Conservation (phyloP, 768 basidiomycete genomes). For the Leucogyrophana mollusca region DNA sequence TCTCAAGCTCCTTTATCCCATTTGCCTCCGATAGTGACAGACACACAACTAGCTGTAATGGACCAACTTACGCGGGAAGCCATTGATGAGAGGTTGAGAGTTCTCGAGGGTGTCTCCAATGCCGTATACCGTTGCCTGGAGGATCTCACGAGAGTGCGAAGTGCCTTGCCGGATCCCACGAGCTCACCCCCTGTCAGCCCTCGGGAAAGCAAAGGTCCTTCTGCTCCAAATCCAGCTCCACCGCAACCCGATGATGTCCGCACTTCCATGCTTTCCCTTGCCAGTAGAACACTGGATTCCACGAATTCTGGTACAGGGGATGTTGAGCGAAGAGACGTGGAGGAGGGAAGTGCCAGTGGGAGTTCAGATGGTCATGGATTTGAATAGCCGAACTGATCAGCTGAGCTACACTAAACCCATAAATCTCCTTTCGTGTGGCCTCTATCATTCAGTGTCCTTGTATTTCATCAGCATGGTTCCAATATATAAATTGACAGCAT, state of each 20-base stretch:
- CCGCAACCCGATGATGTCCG: no score
- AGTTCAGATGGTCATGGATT: neutral
- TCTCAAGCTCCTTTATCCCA: neutral
- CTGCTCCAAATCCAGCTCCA: no score
- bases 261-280: no score
- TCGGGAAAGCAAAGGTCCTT: no score
- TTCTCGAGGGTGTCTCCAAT: slow-evolving; percentile 76
- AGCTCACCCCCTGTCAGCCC: slow-evolving; percentile 11
- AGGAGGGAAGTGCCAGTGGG: no score
- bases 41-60: slow-evolving; percentile 62
- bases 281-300: no score
- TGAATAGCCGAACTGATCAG: neutral
- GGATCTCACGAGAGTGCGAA: slow-evolving; percentile 74
- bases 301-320: no score
- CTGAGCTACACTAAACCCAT: no score
- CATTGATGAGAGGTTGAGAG: slow-evolving; percentile 79
- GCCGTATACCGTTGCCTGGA: slow-evolving; percentile 74
- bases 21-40: slow-evolving; percentile 38
- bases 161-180: slow-evolving; percentile 53
- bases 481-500: neutral
- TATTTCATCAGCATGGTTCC: neutral
- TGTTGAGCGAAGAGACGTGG: no score
- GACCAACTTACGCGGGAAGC: slow-evolving; percentile 73
- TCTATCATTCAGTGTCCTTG: no score
- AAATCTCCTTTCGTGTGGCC: no score